These are phyloP conservation scores for Trypanosoma vivax DNA, from an alignment of 208 protist genomes.

Conservation along the genomic window DNA sequence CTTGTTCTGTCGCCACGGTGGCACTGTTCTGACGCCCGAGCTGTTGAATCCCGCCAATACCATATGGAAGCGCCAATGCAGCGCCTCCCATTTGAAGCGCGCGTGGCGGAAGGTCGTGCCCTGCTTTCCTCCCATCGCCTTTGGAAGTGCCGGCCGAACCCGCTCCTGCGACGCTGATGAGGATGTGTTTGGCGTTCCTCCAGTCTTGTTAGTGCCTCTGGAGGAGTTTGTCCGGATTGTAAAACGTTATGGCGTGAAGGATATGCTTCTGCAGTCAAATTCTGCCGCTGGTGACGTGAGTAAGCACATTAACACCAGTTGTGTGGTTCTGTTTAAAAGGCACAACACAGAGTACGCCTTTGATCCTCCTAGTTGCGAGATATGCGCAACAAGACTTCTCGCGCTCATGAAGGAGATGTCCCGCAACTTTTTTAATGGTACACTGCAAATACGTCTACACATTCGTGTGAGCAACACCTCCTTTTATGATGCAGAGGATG, in stretches of 20 bases:
- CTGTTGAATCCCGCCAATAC: slow-evolving; percentile 64
- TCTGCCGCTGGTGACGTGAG: neutral
- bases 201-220: slow-evolving; percentile 60
- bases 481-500: slow-evolving; percentile 63
- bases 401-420: slow-evolving; percentile 27
- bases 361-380: slow-evolving; percentile 31
- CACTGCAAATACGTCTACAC: slow-evolving; percentile 56
- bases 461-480: slow-evolving; percentile 62
- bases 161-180: neutral
- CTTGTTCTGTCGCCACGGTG: slow-evolving; percentile 56
- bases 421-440: slow-evolving; percentile 48
- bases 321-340: slow-evolving; percentile 30
- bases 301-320: slow-evolving; percentile 7
- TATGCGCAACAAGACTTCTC: slow-evolving; percentile 34
- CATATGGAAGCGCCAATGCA: slow-evolving; percentile 44
- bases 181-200: slow-evolving; percentile 33
- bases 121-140: slow-evolving; percentile 3
- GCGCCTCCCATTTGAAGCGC: neutral
- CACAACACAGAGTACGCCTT: slow-evolving; percentile 38
- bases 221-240: slow-evolving; percentile 54
- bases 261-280: slow-evolving; percentile 20
- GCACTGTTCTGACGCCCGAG: slow-evolving; percentile 30
- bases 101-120: neutral
- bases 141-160: slow-evolving; percentile 3
- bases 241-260: slow-evolving; percentile 29